Evolutionary conservation across 257 asterid genomes (phyloP).

Genomic region (Salvia rosmarinus): DNA sequence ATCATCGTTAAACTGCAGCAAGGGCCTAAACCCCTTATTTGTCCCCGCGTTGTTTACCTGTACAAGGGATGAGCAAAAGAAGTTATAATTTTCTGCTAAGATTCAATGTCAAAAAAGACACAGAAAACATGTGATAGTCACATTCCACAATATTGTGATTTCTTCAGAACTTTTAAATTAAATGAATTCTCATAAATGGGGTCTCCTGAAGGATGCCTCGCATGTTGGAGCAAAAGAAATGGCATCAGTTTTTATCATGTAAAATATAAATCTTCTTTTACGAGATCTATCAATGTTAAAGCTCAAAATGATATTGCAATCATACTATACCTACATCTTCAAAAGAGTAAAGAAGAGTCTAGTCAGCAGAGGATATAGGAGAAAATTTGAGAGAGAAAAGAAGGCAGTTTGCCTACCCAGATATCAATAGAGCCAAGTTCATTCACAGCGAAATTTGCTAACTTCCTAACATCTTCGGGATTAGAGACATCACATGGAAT

Average conservation of each 20-base stretch:
- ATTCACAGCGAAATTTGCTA: constrained; percentile 66
- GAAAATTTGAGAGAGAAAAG: neutral
- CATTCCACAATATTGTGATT: neutral
- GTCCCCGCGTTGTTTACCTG: constrained; percentile 97
- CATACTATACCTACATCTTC: neutral
- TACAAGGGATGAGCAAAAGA: constrained; percentile 21
- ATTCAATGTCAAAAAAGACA: neutral
- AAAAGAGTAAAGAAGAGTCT: constrained; percentile 8
- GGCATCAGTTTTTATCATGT: neutral
- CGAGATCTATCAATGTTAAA: neutral
- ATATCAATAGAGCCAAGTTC: constrained; percentile 83
- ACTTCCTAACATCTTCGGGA: constrained; percentile 76
- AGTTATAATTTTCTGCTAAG: constrained; percentile 3
- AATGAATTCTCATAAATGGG: neutral
- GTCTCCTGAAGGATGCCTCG: neutral
- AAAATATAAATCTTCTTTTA: neutral
- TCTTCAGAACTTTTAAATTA: neutral
- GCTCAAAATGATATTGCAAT: constrained; percentile 9
- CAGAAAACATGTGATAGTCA: neutral
- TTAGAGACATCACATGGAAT: constrained; percentile 88
- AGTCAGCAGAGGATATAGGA: neutral
- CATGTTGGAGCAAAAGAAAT: neutral
- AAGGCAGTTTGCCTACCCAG: constrained; percentile 60
- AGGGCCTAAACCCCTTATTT: constrained; percentile 98
- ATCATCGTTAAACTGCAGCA: constrained; percentile 75